These are phyloP conservation scores for Pyropia yezoensis DNA, from an alignment of 23 red algal species.

Conservation along the genomic window DNA sequence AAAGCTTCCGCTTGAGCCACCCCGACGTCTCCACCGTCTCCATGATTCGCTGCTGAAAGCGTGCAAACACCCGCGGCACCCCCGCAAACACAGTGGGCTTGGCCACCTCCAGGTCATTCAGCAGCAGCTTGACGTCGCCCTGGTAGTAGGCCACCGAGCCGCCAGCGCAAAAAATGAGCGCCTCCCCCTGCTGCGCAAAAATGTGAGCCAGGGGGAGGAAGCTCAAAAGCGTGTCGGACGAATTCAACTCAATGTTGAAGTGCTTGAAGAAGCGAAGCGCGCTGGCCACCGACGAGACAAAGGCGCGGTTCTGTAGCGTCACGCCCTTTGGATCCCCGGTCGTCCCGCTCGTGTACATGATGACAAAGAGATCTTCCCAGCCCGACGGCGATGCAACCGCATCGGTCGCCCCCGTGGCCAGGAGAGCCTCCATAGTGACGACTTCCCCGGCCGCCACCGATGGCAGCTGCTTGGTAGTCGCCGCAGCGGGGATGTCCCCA, in stretches of 20 bases:
- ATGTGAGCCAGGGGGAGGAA: conserved; percentile 92
- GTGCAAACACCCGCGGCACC: conserved; percentile 81
- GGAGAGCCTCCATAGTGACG: conserved; percentile 13
- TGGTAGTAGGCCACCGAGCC: conserved; percentile 70
- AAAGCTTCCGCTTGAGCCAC: conserved; percentile 52
- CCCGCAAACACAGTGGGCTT: conserved; percentile 89
- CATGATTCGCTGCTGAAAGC: conserved; percentile 71
- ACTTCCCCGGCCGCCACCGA: conserved; percentile 3
- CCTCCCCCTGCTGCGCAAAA: conserved; percentile 78
- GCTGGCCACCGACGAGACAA: conserved; percentile 50
- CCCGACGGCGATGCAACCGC: conserved; percentile 1
- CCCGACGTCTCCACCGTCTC: conserved; percentile 28
- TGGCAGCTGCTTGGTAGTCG: too few relatives aligned
- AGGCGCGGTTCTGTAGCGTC: conserved; percentile 47
- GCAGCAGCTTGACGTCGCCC: conserved; percentile 70
- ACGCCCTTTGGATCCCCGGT: conserved; percentile 94
- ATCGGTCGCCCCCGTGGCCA: conserved; percentile 6
- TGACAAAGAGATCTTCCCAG: conserved; percentile 48
- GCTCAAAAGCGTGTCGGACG: conserved; percentile 48
- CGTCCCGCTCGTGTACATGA: conserved; percentile 98
- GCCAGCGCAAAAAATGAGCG: conserved; percentile 42
- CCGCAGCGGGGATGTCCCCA: conserved; percentile 1
- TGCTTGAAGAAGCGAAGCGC: conserved; percentile 45
- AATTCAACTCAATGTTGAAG: conserved; percentile 16
- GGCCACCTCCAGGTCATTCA: conserved; percentile 56